phyloP scores from a whole-genome alignment of 2,329 filamentous ascomycete genomes.

The Fusarium subglutinans region DNA sequence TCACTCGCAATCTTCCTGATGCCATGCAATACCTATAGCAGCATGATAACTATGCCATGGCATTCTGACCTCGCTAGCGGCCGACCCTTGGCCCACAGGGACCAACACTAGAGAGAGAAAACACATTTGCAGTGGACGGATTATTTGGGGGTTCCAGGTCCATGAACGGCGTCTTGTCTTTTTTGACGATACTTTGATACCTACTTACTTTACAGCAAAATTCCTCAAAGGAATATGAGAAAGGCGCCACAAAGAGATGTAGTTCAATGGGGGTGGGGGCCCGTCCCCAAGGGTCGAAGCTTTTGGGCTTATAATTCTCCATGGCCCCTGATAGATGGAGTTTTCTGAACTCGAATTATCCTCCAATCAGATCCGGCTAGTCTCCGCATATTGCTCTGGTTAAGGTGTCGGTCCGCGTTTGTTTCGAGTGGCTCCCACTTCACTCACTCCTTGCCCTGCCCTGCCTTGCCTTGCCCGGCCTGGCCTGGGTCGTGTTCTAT shows the following conservation, averaged over 20 bases:
- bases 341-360: constrained; percentile 18
- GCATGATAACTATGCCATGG: neutral
- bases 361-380: constrained; percentile 26
- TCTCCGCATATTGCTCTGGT: constrained; percentile 31
- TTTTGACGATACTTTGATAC: constrained; percentile 3
- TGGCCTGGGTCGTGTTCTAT: constrained; percentile 21
- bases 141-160: constrained; percentile 28
- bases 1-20: neutral
- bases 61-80: neutral
- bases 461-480: constrained; percentile 9
- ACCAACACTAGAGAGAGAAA: constrained; percentile 3
- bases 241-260: constrained; percentile 15
- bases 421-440: constrained; percentile 22
- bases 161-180: constrained; percentile 21
- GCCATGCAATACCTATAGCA: neutral
- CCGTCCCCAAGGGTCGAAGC: constrained; percentile 1
- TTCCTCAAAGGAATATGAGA: neutral
- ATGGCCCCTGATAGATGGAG: constrained; percentile 38
- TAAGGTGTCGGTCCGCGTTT: constrained; percentile 30
- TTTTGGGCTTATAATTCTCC: constrained; percentile 42
- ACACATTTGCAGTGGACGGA: constrained; percentile 27
- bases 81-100: constrained; percentile 15
- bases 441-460: constrained; percentile 14
- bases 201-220: neutral
- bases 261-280: constrained; percentile 29